Evolutionary conservation across 164 flowering plant genomes (phyloP).

Genomic region (Sedum album): DNA sequence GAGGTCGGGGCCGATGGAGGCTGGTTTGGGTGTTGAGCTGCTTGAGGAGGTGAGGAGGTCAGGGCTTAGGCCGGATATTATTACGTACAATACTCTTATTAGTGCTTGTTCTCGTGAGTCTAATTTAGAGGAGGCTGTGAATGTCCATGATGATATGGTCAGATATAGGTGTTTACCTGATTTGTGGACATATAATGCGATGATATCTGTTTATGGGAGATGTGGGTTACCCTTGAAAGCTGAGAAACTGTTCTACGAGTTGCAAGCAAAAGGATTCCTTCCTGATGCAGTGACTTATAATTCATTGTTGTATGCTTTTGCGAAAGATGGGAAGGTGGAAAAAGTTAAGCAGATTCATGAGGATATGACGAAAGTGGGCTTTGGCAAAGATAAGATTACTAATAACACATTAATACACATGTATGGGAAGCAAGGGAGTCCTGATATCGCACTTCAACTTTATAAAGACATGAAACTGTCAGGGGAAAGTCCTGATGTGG

Average conservation of each 20-base stretch:
- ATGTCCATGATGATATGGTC: conserved; percentile 59
- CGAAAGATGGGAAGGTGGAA: conserved; percentile 65
- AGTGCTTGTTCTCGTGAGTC: conserved; percentile 84
- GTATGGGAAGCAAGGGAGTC: conserved; percentile 87
- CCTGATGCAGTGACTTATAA: conserved; percentile 96
- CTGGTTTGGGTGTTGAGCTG: conserved; percentile 51
- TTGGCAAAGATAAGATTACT: conserved; percentile 79
- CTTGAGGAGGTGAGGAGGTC: conserved; percentile 64
- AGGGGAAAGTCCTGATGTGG: conserved; percentile 67
- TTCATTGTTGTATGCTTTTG: conserved; percentile 85
- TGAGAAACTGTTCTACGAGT: conserved; percentile 54
- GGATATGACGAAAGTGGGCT: conserved; percentile 69
- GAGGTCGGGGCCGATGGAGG: conserved; percentile 41
- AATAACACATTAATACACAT: conserved; percentile 87
- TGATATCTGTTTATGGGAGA: conserved; percentile 89
- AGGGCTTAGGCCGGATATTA: conserved; percentile 72
- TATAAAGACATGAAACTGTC: conserved; percentile 66
- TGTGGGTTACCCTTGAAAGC: conserved; percentile 63
- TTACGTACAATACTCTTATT: conserved; percentile 88
- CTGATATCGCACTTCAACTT: conserved; percentile 55
- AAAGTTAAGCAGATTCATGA: conserved; percentile 59
- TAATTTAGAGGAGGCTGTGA: conserved; percentile 67
- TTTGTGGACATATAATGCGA: conserved; percentile 96
- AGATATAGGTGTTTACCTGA: conserved; percentile 61
- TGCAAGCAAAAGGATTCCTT: conserved; percentile 55